Evolutionary conservation across 2,329 filamentous ascomycete genomes (phyloP).

Genomic region (Ophiostoma quercus): DNA sequence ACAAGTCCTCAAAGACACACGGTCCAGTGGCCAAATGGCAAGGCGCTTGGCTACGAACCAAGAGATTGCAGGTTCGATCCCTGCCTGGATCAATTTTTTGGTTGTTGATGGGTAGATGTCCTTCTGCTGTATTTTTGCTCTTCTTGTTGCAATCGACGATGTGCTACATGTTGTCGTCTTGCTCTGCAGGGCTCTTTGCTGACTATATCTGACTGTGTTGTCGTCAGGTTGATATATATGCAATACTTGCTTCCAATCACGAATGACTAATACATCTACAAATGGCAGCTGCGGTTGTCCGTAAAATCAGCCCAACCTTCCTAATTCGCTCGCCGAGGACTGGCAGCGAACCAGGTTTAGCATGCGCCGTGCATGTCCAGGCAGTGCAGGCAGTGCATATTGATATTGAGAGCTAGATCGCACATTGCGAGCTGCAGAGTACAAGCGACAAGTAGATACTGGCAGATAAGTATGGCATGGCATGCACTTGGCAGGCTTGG

Average conservation of each 20-base stretch:
- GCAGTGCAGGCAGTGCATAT: too few species aligned
- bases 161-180: too few species aligned
- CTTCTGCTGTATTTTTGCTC: background rate
- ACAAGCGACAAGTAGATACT: too few species aligned
- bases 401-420: too few species aligned
- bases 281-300: background rate
- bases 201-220: background rate
- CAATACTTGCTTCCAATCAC: too few species aligned
- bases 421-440: too few species aligned
- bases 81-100: slow-evolving; percentile 31
- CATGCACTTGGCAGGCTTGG: slow-evolving; percentile 5
- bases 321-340: background rate
- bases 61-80: slow-evolving; percentile 38
- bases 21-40: slow-evolving; percentile 34
- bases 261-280: background rate
- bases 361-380: background rate
- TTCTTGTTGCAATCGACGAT: background rate
- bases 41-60: slow-evolving; percentile 39
- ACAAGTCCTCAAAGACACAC: background rate
- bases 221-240: background rate
- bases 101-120: background rate
- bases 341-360: background rate
- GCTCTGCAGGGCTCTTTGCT: background rate
- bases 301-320: background rate
- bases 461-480: background rate